These are phyloP conservation scores for Phytomonas sp. DNA, from an alignment of 208 protist species.

Conservation along the genomic window DNA sequence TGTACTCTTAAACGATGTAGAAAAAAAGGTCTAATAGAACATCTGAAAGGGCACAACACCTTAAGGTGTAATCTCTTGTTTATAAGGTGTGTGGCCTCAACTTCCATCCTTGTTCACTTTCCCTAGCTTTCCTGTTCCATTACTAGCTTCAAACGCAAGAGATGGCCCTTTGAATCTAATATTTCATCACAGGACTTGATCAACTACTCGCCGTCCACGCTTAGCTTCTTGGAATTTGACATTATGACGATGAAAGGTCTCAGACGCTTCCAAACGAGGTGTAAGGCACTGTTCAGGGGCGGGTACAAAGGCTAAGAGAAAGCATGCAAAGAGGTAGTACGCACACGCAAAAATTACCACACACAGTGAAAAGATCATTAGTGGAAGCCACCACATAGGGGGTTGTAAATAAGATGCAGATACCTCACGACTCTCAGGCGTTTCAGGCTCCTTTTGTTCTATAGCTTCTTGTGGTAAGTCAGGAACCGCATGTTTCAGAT, in stretches of 20 bases:
- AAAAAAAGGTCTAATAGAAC: background rate
- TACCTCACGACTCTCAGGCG: background rate
- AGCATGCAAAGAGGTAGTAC: slow-evolving; percentile 64
- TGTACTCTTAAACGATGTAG: background rate
- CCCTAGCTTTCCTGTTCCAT: background rate
- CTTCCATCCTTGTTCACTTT: background rate
- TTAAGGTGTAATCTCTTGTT: background rate
- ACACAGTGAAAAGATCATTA: slow-evolving; percentile 28
- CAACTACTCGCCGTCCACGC: slow-evolving; percentile 7
- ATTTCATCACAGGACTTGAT: slow-evolving; percentile 5
- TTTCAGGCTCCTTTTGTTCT: background rate
- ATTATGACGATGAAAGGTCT: background rate
- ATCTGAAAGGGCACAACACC: background rate
- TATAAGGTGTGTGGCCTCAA: background rate
- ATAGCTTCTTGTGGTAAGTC: background rate
- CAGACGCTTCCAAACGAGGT: background rate
- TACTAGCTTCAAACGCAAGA: background rate
- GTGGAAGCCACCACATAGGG: slow-evolving; percentile 44
- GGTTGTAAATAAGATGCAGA: slow-evolving; percentile 1
- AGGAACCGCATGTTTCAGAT: background rate
- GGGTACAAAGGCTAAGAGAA: slow-evolving; percentile 73
- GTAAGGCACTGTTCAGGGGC: slow-evolving; percentile 11
- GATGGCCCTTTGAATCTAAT: background rate
- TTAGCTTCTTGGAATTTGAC: background rate
- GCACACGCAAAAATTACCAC: slow-evolving; percentile 31